Conservation (phyloP, 768 basidiomycete species). For the Podaxis carcinomalis region DNA sequence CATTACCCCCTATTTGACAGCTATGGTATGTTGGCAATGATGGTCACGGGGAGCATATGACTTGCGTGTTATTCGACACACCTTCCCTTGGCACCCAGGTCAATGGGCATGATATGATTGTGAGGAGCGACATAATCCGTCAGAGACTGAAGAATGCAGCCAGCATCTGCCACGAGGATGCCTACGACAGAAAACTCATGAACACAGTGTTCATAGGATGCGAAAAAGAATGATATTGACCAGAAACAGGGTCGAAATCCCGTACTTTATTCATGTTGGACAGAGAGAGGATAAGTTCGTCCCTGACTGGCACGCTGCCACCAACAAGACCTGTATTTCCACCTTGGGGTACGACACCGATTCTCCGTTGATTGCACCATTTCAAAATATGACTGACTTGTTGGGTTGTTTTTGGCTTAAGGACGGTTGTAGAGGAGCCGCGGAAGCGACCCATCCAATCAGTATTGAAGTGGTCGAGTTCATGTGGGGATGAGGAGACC, state of each 20-base stretch:
- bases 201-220: background rate
- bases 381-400: slow-evolving; percentile 88
- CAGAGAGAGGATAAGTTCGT: slow-evolving; percentile 85
- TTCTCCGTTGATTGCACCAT: slow-evolving; percentile 76
- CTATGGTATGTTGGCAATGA: slow-evolving; percentile 30
- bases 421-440: slow-evolving; percentile 78
- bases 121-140: slow-evolving; percentile 83
- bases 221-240: slow-evolving; percentile 31
- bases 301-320: slow-evolving; percentile 82
- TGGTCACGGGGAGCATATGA: slow-evolving; percentile 1
- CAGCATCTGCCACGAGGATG: slow-evolving; percentile 89
- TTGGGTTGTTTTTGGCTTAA: slow-evolving; percentile 83
- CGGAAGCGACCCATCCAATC: slow-evolving; percentile 98
- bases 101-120: slow-evolving; percentile 94
- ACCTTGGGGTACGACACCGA: slow-evolving; percentile 95
- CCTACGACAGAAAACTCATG: slow-evolving; percentile 41
- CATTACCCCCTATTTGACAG: slow-evolving; percentile 97
- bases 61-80: slow-evolving; percentile 22
- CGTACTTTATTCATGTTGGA: slow-evolving; percentile 79
- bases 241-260: slow-evolving; percentile 80
- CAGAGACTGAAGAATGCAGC: slow-evolving; percentile 86
- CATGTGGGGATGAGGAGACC: slow-evolving; percentile 34
- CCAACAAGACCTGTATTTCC: slow-evolving; percentile 98
- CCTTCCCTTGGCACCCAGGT: slow-evolving; percentile 96
- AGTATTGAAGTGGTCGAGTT: slow-evolving; percentile 75